Conservation (phyloP, 1,284 basidiomycete species). For the Ganoderma sinense region DNA sequence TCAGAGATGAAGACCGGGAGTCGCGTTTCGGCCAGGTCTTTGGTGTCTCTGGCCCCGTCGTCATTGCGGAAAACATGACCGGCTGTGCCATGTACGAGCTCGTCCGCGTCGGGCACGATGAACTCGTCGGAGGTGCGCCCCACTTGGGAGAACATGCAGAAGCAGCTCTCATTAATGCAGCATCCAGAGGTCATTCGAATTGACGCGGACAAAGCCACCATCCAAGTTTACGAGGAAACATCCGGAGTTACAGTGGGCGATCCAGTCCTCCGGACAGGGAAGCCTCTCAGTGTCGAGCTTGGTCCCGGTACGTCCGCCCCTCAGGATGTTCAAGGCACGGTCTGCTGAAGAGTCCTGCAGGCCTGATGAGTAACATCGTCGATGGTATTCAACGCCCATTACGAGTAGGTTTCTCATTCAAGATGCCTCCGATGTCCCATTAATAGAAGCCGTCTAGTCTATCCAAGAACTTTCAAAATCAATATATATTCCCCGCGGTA, state of each 20-base stretch:
- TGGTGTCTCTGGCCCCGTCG: conserved; percentile 96
- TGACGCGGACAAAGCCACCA: conserved; percentile 96
- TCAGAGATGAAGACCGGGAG: conserved; percentile 90
- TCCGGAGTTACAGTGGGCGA: conserved; percentile 98
- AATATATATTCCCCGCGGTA: conserved; percentile 98
- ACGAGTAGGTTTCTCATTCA: conserved; percentile 57
- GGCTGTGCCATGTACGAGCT: conserved; percentile 98
- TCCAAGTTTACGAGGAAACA: conserved; percentile 99
- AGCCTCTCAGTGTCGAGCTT: conserved; percentile 96
- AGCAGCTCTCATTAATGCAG: neutral
- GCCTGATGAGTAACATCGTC: conserved; percentile 98
- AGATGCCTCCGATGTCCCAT: conserved; percentile 28
- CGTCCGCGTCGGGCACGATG: conserved; percentile 95
- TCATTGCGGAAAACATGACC: conserved; percentile 96
- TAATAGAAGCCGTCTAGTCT: conserved; percentile 56
- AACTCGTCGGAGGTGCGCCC: conserved; percentile 88
- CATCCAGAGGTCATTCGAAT: conserved; percentile 93
- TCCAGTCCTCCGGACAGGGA: conserved; percentile 96
- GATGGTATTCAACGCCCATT: conserved; percentile 96
- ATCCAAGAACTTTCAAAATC: conserved; percentile 97
- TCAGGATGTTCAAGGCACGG: neutral
- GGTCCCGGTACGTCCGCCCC: conserved; percentile 78
- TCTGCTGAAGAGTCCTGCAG: conserved; percentile 46
- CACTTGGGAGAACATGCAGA: neutral
- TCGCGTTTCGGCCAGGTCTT: conserved; percentile 91